Conservation (phyloP, 2,329 filamentous ascomycete genomes). For the Botrytis galanthina region DNA sequence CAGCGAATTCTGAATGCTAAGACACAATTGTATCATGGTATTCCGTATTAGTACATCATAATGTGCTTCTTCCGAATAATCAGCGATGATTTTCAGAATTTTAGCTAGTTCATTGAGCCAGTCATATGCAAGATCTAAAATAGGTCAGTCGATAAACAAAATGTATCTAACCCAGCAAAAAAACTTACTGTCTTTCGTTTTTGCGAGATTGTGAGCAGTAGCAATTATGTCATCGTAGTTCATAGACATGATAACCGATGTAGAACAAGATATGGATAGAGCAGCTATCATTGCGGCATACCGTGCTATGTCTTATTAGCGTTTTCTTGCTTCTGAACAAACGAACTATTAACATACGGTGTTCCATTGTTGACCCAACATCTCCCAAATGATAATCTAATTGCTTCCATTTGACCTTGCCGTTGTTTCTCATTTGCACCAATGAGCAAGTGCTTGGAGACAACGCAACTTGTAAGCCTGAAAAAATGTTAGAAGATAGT, state of each 20-base stretch:
- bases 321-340: neutral
- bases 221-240: constrained; percentile 72
- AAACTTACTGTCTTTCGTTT: constrained; percentile 30
- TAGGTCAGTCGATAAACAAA: constrained; percentile 13
- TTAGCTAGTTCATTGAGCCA: constrained; percentile 67
- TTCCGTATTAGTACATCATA: constrained; percentile 74
- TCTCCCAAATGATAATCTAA: constrained; percentile 51
- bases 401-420: constrained; percentile 57
- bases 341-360: constrained; percentile 43
- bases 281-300: constrained; percentile 60
- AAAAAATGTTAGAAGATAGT: constrained; percentile 20
- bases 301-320: constrained; percentile 44
- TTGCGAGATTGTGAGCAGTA: constrained; percentile 47
- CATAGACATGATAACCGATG: constrained; percentile 46
- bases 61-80: constrained; percentile 75
- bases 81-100: constrained; percentile 69
- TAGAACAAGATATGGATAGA: constrained; percentile 53
- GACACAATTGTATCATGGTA: constrained; percentile 66
- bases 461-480: constrained; percentile 58
- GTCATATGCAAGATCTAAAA: constrained; percentile 56
- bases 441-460: constrained; percentile 61
- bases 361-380: constrained; percentile 48
- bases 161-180: neutral
- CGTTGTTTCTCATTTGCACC: constrained; percentile 57
- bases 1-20: constrained; percentile 77